Evolutionary conservation across 202 grass and related monocot genomes (phyloP).

Genomic region (Schoenoplectus triqueter): DNA sequence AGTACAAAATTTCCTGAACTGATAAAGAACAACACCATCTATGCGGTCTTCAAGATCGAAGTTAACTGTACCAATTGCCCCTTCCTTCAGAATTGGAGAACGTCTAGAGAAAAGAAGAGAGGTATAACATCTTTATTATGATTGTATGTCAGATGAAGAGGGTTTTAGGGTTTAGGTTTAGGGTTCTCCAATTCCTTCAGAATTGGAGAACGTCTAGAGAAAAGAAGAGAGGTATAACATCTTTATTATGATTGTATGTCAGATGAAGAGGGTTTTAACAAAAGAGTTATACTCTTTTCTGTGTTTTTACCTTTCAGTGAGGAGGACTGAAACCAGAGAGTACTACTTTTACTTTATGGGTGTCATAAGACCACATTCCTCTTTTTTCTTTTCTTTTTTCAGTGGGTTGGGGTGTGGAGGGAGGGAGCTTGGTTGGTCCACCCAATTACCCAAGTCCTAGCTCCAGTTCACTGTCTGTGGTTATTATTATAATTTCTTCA

Average conservation of each 20-base stretch:
- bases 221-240: constrained; percentile 57
- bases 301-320: constrained; percentile 1
- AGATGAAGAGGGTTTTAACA: neutral
- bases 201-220: constrained; percentile 76
- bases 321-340: neutral
- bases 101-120: constrained; percentile 83
- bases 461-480: neutral
- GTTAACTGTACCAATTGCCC: constrained; percentile 60
- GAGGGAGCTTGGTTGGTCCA: neutral
- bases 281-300: neutral
- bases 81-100: constrained; percentile 72
- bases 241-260: constrained; percentile 31
- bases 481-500: neutral
- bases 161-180: neutral
- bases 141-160: constrained; percentile 27
- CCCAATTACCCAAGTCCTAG: neutral
- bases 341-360: neutral
- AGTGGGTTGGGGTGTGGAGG: neutral
- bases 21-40: constrained; percentile 44
- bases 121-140: constrained; percentile 33
- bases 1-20: constrained; percentile 45
- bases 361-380: neutral
- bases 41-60: constrained; percentile 63
- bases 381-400: neutral
- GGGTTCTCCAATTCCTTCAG: constrained; percentile 49